A percentile compares a stretch with the other conserved stretches of the same genome.
Conservation (phyloP, 2,329 filamentous ascomycete genomes). For the Hirsutella rhossiliensis region DNA sequence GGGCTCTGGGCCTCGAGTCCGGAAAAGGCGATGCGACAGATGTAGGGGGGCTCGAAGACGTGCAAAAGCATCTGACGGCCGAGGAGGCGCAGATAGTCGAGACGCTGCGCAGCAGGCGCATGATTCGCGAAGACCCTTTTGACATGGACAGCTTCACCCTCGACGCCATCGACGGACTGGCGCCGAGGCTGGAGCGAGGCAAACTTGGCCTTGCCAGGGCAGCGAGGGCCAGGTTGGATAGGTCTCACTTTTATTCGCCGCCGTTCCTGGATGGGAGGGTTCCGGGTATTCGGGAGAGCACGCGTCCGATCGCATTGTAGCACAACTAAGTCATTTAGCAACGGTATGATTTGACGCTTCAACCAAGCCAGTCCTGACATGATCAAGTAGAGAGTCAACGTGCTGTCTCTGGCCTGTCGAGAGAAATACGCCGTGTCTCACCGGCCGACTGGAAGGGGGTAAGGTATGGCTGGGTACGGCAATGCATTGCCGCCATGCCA, state of each 20-base stretch:
- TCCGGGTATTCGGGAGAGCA: not conserved
- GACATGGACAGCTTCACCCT: slow-evolving; percentile 7
- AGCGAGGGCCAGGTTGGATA: not conserved
- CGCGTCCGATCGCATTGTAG: too few relatives aligned
- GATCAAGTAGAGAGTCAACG: too few relatives aligned
- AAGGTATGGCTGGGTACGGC: too few relatives aligned
- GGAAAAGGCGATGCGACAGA: not conserved
- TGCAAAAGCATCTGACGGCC: slow-evolving; percentile 2
- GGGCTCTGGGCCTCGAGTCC: slow-evolving; percentile 1
- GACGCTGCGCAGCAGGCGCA: slow-evolving; percentile 4
- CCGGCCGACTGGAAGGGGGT: too few relatives aligned
- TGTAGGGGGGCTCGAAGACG: not conserved
- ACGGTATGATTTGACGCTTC: too few relatives aligned
- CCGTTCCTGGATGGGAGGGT: slow-evolving; percentile 1
- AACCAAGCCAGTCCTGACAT: too few relatives aligned
- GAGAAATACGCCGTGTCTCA: too few relatives aligned
- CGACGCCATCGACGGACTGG: slow-evolving; percentile 6
- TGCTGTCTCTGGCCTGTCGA: too few relatives aligned
- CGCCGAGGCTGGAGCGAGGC: slow-evolving; percentile 5
- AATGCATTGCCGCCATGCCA: too few relatives aligned
- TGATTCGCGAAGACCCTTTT: slow-evolving; percentile 7
- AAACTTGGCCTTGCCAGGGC: slow-evolving; percentile 4
- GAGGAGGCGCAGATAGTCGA: slow-evolving; percentile 5
- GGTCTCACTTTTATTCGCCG: not conserved
- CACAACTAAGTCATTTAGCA: too few relatives aligned